Base-by-base conservation (phyloP, 1,284 basidiomycete genomes). In the Fomitopsis pinicola region DNA sequence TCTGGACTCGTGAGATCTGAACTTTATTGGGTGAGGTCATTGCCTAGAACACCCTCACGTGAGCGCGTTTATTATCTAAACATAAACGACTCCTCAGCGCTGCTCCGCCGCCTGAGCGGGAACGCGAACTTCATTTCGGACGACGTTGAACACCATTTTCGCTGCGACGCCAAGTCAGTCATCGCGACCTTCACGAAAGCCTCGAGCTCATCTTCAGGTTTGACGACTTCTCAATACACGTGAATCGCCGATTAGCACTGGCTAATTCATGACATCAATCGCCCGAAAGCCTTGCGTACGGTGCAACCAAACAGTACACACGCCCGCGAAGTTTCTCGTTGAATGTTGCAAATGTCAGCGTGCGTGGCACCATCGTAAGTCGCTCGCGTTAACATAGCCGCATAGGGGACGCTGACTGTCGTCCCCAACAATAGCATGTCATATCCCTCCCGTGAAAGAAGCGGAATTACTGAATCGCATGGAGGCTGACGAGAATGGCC, bases 341-440 rank as follows among this genome's bases (percentile, higher is more conserved):
- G 53, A 62, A 15, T 69, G 68, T 55, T 62, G 57, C 26, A 66
- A 48, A 19, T 69, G 68, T 50, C 61, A 63, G 26, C 66, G 68
- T 14, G 58, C 60, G 30, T 69, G 68, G 68, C 68, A 69, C 28
- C 66, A 69, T 26, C 58, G 68, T 69, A 15, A 50, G 66, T 58
- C 28, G 15, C 46, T 40, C 28, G 22, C 22, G 22, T 22, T 22
- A 22, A 22, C 22, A 35, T 30, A 22, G 28, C 30, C 7, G 14
- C n/a, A n/a, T 19, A 36, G 9, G 4, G 12, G 14, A 14, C 17
- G 12, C 44, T 56, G 17, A 33, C 15, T 9, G n/a, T 10, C 6
- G 15, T 22, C 22, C 22, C 22, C 33, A 8, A 42, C 3, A 10
- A 9, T 52, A 69, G 68, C 38, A n/a, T 69, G 68, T 15, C 66